Conservation (phyloP, 1,284 basidiomycete genomes). For the Stereum hirsutum region DNA sequence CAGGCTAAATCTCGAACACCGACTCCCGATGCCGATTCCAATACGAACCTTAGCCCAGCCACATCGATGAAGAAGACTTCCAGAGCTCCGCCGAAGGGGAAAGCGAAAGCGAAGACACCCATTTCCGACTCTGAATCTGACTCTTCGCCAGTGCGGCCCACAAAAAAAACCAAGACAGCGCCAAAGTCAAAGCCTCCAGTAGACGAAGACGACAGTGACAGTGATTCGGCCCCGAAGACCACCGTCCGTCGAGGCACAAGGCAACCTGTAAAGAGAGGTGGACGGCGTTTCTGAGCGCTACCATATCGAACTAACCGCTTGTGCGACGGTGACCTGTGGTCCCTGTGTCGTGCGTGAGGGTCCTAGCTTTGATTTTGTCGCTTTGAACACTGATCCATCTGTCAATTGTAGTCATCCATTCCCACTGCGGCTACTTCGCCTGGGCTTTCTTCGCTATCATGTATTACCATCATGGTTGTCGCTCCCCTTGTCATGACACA, state of each 20-base stretch:
- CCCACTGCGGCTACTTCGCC: neutral
- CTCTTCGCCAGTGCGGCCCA: too few species aligned
- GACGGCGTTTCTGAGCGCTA: conserved; percentile 49
- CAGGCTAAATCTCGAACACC: too few species aligned
- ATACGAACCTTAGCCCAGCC: too few species aligned
- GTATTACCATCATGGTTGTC: too few species aligned
- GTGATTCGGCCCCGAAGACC: conserved; percentile 38
- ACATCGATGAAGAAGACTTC: too few species aligned
- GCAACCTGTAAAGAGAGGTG: conserved; percentile 67
- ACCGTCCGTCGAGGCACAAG: conserved; percentile 39
- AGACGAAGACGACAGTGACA: conserved; percentile 23
- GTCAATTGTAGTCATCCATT: neutral
- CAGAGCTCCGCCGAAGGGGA: neutral
- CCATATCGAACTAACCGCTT: neutral
- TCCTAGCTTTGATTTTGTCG: neutral
- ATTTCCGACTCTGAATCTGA: neutral
- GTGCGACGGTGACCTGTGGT: neutral
- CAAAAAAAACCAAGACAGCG: too few species aligned
- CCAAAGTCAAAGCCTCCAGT: neutral
- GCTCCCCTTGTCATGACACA: too few species aligned
- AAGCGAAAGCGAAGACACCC: neutral
- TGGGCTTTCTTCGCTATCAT: too few species aligned
- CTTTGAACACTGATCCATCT: neutral
- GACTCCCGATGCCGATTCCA: too few species aligned
- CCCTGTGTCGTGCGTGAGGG: neutral